Evolutionary conservation across 140 eudicot species (phyloP).

Genomic region (Senecio squalidus): DNA sequence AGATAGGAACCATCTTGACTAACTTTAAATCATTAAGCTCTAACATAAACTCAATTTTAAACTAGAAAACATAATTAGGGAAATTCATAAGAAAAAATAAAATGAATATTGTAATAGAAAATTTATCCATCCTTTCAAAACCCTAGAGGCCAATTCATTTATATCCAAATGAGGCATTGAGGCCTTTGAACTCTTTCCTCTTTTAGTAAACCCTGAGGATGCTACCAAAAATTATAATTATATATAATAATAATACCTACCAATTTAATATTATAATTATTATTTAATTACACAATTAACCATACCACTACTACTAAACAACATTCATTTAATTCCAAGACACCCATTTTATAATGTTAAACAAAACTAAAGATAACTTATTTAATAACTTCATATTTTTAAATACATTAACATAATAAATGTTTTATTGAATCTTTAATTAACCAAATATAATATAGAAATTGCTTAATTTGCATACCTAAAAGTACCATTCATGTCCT

Average conservation of each 20-base stretch:
- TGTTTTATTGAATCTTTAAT: conserved; percentile 3
- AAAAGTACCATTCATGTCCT: no score
- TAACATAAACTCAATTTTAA: background rate
- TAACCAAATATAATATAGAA: background rate
- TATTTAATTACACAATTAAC: background rate
- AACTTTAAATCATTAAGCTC: background rate
- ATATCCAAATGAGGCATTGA: conserved; percentile 8
- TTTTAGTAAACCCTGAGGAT: conserved; percentile 16
- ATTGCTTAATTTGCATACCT: no score
- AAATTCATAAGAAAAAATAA: background rate
- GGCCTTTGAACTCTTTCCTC: conserved; percentile 15
- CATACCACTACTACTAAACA: conserved; percentile 10
- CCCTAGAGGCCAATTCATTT: conserved; percentile 26
- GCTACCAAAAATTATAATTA: background rate
- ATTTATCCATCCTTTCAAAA: conserved; percentile 28
- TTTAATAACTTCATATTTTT: background rate
- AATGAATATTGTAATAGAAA: conserved; percentile 12
- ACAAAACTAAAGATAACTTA: conserved; percentile 12
- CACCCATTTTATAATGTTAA: background rate
- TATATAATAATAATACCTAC: background rate
- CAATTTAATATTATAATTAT: background rate
- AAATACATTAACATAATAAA: background rate
- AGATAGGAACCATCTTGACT: background rate
- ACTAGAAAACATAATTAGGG: background rate
- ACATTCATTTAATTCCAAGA: conserved; percentile 10